These are phyloP conservation scores for Buddleja alternifolia DNA, from an alignment of 257 asterid species.

Conservation along the genomic window DNA sequence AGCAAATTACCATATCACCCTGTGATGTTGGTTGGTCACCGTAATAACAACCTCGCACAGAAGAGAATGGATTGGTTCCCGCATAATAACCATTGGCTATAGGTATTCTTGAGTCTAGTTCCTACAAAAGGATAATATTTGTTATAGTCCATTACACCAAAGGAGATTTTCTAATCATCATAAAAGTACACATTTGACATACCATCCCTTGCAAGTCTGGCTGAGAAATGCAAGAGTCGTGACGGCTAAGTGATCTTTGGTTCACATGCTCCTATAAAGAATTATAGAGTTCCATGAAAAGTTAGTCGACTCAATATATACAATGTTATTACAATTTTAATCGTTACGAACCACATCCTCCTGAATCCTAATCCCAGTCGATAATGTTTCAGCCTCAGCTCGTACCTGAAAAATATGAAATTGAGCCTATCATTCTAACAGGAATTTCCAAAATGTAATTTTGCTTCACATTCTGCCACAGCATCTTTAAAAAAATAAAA, in stretches of 20 bases:
- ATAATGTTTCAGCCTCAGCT: constrained; percentile 33
- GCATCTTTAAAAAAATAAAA: neutral
- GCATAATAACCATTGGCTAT: constrained; percentile 29
- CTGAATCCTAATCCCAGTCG: constrained; percentile 34
- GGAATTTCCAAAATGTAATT: neutral
- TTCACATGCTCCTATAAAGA: constrained; percentile 39
- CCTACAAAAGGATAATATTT: constrained; percentile 30
- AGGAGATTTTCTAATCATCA: neutral
- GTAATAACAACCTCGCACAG: constrained; percentile 42
- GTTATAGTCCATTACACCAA: constrained; percentile 2
- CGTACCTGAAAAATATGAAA: constrained; percentile 30
- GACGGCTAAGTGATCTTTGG: constrained; percentile 30
- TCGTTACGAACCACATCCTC: constrained; percentile 35
- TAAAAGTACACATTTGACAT: constrained; percentile 19
- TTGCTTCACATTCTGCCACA: constrained; percentile 13
- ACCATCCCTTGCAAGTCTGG: constrained; percentile 44
- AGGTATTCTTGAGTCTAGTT: constrained; percentile 30
- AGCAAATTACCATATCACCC: constrained; percentile 37
- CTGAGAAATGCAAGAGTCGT: constrained; percentile 32
- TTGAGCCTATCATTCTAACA: neutral
- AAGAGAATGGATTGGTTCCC: constrained; percentile 28
- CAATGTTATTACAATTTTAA: constrained; percentile 20
- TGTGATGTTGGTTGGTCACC: constrained; percentile 38
- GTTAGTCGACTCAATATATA: constrained; percentile 1
- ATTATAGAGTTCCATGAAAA: constrained; percentile 11